Percentiles rank a stretch among this genome's conserved stretches.
These are phyloP conservation scores for Carex arenaria DNA, from an alignment of 202 grass and related monocot species.

Conservation along the genomic window DNA sequence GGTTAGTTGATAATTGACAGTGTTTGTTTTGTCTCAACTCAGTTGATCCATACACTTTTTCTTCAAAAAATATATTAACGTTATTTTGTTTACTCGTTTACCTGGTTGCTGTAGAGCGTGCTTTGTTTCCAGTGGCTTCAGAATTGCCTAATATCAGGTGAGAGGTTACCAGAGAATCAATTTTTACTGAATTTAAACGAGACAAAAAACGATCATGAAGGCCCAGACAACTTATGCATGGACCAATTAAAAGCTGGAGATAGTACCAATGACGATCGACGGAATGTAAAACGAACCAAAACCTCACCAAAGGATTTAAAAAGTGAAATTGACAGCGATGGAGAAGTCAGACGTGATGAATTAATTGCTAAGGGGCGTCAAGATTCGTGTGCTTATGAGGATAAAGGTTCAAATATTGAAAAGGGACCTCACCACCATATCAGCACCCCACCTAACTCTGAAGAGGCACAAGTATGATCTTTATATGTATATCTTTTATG, in stretches of 20 bases:
- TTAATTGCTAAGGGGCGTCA: neutral
- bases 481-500: neutral
- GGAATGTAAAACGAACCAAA: constrained; percentile 37
- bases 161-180: constrained; percentile 45
- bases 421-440: constrained; percentile 20
- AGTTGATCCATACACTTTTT: neutral
- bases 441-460: constrained; percentile 22
- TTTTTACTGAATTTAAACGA: constrained; percentile 53
- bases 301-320: constrained; percentile 9
- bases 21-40: neutral
- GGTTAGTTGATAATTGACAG: constrained; percentile 23
- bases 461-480: constrained; percentile 36
- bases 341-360: neutral
- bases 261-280: neutral
- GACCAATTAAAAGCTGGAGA: constrained; percentile 4
- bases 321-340: neutral
- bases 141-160: constrained; percentile 58
- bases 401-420: constrained; percentile 18
- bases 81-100: neutral
- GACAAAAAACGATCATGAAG: constrained; percentile 24
- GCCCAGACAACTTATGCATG: neutral
- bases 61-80: neutral
- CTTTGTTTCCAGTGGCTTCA: constrained; percentile 70
- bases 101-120: constrained; percentile 33
- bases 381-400: neutral